These are phyloP conservation scores for Poteriospumella lacustris DNA, from an alignment of 108 stramenopile species.

Conservation along the genomic window DNA sequence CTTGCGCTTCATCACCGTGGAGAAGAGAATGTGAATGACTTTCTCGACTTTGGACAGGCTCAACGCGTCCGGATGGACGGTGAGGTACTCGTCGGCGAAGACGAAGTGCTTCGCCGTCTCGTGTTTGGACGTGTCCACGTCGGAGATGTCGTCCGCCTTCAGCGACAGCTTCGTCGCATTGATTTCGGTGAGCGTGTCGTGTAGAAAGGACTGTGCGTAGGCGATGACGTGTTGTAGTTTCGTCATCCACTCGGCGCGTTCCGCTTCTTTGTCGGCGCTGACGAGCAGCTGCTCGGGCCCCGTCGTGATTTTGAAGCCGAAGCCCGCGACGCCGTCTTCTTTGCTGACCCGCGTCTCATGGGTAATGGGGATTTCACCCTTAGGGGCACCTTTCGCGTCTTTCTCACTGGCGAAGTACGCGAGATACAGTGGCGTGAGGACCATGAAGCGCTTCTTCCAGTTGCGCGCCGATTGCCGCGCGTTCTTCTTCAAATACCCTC, in stretches of 20 bases:
- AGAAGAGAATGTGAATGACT: background rate
- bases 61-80: background rate
- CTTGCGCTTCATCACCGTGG: too few relatives aligned
- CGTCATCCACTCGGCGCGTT: background rate
- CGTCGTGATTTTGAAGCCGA: background rate
- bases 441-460: slow-evolving; percentile 28
- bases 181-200: background rate
- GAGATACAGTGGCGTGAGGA: background rate
- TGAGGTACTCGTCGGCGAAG: background rate
- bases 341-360: background rate
- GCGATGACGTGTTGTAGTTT: background rate
- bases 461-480: background rate
- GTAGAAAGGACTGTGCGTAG: background rate
- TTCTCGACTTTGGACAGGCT: background rate
- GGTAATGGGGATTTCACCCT: background rate
- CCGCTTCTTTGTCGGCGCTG: background rate
- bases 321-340: background rate
- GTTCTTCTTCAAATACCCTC: slow-evolving; percentile 19
- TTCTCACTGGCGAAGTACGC: slow-evolving; percentile 4
- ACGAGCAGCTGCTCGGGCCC: background rate
- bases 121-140: too few relatives aligned
- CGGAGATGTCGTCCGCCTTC: too few relatives aligned
- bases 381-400: background rate
- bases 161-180: too few relatives aligned
- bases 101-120: background rate